Evolutionary conservation across 2,329 filamentous ascomycete species (phyloP).

Genomic region (Bipolaris victoriae): DNA sequence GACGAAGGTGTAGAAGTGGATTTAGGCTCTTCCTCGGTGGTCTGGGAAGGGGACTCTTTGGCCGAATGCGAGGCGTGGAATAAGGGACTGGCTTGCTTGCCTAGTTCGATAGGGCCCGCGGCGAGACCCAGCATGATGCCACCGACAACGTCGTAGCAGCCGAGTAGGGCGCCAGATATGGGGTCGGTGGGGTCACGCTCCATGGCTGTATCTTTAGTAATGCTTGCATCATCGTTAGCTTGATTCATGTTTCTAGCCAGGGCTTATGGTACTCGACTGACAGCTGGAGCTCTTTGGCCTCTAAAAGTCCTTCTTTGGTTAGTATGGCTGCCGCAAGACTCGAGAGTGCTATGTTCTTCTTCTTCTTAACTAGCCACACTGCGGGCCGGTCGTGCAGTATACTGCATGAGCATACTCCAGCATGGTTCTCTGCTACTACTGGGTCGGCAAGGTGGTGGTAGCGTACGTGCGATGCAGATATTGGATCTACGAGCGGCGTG

Average conservation of each 20-base stretch:
- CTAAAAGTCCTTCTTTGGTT: constrained; percentile 32
- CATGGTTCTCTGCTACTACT: background rate
- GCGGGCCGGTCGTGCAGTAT: constrained; percentile 34
- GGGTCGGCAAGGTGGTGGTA: background rate
- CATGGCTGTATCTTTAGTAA: constrained; percentile 16
- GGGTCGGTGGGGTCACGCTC: constrained; percentile 36
- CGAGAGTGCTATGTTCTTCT: constrained; percentile 31
- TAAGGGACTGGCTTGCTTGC: constrained; percentile 20
- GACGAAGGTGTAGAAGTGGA: background rate
- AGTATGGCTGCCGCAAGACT: constrained; percentile 39
- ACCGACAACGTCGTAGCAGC: constrained; percentile 31
- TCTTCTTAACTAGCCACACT: constrained; percentile 35
- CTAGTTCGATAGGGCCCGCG: constrained; percentile 30
- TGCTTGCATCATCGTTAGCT: background rate
- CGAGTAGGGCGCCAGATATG: constrained; percentile 26
- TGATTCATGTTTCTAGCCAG: background rate
- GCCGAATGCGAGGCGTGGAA: background rate
- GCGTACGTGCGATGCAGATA: background rate
- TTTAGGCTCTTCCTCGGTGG: background rate
- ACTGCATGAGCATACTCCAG: constrained; percentile 28
- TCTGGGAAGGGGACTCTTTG: background rate
- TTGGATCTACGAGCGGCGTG: background rate
- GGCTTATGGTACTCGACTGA: constrained; percentile 12
- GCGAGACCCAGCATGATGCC: constrained; percentile 30
- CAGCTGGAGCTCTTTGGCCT: constrained; percentile 36